Conservation (phyloP, 164 flowering plant species). For the Tetrastigma voinierianum region DNA sequence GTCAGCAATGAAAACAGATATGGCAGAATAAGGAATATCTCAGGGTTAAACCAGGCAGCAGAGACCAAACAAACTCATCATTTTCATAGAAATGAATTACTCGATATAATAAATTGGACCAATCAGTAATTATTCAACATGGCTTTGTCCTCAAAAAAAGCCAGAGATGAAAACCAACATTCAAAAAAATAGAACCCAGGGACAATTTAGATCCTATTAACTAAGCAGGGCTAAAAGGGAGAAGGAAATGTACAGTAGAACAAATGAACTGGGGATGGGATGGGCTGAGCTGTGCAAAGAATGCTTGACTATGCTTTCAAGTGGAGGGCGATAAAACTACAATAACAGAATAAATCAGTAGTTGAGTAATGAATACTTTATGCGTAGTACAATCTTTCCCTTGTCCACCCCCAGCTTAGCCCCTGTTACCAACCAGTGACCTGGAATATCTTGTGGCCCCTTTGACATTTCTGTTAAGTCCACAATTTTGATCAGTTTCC, state of each 20-base stretch:
- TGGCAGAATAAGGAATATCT: too few relatives aligned
- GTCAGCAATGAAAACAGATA: too few relatives aligned
- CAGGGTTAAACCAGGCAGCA: too few relatives aligned
- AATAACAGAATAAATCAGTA: slow-evolving; percentile 45
- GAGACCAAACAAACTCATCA: background rate
- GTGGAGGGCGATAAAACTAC: slow-evolving; percentile 7
- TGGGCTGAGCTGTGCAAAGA: slow-evolving; percentile 75
- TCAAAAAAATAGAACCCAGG: background rate
- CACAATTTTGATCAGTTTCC: slow-evolving; percentile 74
- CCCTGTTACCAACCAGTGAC: slow-evolving; percentile 98
- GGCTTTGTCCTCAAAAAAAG: slow-evolving; percentile 1
- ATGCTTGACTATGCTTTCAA: slow-evolving; percentile 33
- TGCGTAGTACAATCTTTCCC: slow-evolving; percentile 80
- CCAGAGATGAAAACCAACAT: background rate
- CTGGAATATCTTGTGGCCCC: slow-evolving; percentile 95
- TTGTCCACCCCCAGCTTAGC: slow-evolving; percentile 96
- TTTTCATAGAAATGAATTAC: slow-evolving; percentile 5
- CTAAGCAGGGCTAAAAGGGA: background rate
- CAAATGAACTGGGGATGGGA: slow-evolving; percentile 27
- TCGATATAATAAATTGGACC: slow-evolving; percentile 2
- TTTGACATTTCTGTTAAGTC: slow-evolving; percentile 82
- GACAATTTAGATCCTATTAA: slow-evolving; percentile 1
- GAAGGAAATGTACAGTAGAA: slow-evolving; percentile 43
- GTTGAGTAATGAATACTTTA: slow-evolving; percentile 86
- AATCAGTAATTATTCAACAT: background rate